phyloP scores from a whole-genome alignment of 148 eudicot species.

The Silene latifolia region DNA sequence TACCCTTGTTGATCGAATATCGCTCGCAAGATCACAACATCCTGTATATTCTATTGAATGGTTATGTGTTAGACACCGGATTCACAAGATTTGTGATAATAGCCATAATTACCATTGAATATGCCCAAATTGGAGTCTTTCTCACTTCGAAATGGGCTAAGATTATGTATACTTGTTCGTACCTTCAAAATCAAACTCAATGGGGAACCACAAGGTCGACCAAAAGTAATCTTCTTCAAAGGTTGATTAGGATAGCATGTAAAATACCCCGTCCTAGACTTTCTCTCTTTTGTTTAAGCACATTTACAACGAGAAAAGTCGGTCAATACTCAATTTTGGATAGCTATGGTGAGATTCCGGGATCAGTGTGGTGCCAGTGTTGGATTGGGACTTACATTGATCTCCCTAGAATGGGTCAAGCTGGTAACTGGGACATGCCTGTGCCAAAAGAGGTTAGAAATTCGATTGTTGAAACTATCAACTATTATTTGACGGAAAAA shows the following conservation, averaged over 20 bases:
- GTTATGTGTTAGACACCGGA: slow-evolving; percentile 12
- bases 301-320: neutral
- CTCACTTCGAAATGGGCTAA: slow-evolving; percentile 16
- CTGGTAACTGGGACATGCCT: neutral
- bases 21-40: neutral
- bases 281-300: neutral
- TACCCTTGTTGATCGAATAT: slow-evolving; percentile 12
- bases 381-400: slow-evolving; percentile 8
- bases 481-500: neutral
- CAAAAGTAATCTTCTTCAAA: neutral
- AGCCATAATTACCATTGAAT: slow-evolving; percentile 6
- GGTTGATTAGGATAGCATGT: neutral
- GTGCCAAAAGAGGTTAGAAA: neutral
- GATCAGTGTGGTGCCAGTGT: neutral
- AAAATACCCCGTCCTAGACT: neutral
- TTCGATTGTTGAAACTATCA: neutral
- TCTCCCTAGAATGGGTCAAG: slow-evolving; percentile 7
- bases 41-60: neutral
- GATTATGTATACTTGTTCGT: slow-evolving; percentile 10
- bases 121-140: neutral
- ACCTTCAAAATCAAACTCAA: neutral
- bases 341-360: neutral
- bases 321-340: slow-evolving; percentile 6
- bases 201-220: neutral
- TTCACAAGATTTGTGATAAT: slow-evolving; percentile 9